phyloP scores from a whole-genome alignment of 2,329 filamentous ascomycete genomes.

The Colletotrichum lini region DNA sequence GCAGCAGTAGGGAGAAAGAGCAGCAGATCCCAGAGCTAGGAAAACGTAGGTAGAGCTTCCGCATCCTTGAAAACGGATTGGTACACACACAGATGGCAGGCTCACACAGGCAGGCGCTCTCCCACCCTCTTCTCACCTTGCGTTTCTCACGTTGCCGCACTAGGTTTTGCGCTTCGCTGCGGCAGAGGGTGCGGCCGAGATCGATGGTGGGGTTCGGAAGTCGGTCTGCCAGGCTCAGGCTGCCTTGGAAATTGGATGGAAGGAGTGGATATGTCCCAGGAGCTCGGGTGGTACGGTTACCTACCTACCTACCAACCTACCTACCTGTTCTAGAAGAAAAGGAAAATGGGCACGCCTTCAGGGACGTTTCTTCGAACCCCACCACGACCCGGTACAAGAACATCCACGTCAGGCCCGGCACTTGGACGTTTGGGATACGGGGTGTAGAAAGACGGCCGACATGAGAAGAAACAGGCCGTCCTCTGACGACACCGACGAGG shows the following conservation, averaged over 20 bases:
- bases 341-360: neutral
- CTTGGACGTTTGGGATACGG: neutral
- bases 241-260: neutral
- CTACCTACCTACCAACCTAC: no score
- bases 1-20: neutral
- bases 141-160: neutral
- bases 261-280: neutral
- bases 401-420: neutral
- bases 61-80: conserved; percentile 9
- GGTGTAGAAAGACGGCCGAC: neutral
- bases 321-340: neutral
- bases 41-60: neutral
- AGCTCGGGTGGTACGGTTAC: neutral
- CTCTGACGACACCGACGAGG: conserved; percentile 22
- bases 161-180: conserved; percentile 5
- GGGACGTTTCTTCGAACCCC: neutral
- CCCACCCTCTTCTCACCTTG: neutral
- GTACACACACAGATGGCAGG: neutral
- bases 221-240: neutral
- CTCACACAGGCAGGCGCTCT: conserved; percentile 7
- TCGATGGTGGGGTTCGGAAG: conserved; percentile 2
- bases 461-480: neutral
- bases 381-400: neutral
- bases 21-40: conserved; percentile 9
- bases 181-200: conserved; percentile 14